Conservation (phyloP, 75 land plant species). For the Ceratopteris richardii region DNA sequence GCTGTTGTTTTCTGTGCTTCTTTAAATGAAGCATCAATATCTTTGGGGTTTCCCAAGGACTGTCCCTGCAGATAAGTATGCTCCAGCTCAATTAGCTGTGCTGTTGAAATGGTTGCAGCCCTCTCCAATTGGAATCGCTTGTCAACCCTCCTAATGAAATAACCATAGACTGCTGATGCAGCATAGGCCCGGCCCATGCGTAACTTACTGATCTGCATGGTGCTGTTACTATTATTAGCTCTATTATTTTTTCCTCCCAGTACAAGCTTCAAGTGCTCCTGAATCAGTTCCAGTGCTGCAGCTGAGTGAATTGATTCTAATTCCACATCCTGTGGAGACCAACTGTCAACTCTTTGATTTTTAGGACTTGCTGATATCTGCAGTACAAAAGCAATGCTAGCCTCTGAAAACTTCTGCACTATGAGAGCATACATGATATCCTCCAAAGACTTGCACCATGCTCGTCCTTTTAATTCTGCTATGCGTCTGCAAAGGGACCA, state of each 20-base stretch:
- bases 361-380: slow-evolving; percentile 21
- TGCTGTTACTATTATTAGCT: slow-evolving; percentile 10
- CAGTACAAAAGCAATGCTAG: slow-evolving; percentile 38
- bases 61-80: no score
- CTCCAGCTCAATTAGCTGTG: no score
- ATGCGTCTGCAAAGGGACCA: slow-evolving; percentile 55
- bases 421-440: slow-evolving; percentile 70
- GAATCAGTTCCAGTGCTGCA: slow-evolving; percentile 69
- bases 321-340: slow-evolving; percentile 47
- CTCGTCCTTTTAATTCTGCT: slow-evolving; percentile 67
- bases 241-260: slow-evolving; percentile 32
- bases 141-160: slow-evolving; percentile 63
- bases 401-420: slow-evolving; percentile 60
- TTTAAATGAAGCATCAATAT: no score
- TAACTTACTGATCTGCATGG: slow-evolving; percentile 58
- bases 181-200: slow-evolving; percentile 74
- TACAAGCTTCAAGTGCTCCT: slow-evolving; percentile 50
- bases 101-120: slow-evolving; percentile 27
- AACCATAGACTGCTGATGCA: slow-evolving; percentile 76
- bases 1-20: no score
- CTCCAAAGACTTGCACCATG: slow-evolving; percentile 47
- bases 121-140: slow-evolving; percentile 71
- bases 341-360: slow-evolving; percentile 39
- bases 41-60: no score
- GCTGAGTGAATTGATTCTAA: slow-evolving; percentile 46